These are phyloP conservation scores for Penicillium palitans DNA, from an alignment of 2,329 filamentous ascomycete species.

Conservation along the genomic window DNA sequence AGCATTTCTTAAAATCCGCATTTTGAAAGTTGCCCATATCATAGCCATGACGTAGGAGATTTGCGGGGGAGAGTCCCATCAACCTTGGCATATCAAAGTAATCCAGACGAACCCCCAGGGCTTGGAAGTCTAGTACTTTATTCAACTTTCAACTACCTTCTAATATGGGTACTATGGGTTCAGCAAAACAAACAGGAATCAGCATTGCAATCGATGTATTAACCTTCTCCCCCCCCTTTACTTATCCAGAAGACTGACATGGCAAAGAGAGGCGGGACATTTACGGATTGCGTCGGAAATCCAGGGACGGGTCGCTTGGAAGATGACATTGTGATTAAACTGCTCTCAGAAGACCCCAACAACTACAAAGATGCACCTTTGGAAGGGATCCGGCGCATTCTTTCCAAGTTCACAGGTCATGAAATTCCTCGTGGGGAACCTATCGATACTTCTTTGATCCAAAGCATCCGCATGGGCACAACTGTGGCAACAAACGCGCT, in stretches of 20 bases:
- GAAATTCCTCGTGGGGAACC: slow-evolving; percentile 78
- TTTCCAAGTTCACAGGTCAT: slow-evolving; percentile 71
- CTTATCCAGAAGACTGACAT: background rate
- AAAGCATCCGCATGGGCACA: slow-evolving; percentile 93
- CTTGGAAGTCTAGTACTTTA: background rate
- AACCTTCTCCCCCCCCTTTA: background rate
- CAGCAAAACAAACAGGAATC: slow-evolving; percentile 15
- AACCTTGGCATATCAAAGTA: background rate
- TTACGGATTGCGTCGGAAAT: slow-evolving; percentile 29
- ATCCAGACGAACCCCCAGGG: background rate
- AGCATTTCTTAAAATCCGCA: background rate
- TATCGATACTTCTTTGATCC: slow-evolving; percentile 78
- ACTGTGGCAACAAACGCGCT: slow-evolving; percentile 92
- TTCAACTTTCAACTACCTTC: background rate
- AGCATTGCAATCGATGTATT: slow-evolving; percentile 27
- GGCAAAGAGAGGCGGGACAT: slow-evolving; percentile 25
- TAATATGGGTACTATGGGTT: slow-evolving; percentile 7
- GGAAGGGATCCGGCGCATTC: slow-evolving; percentile 83
- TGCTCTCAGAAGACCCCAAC: slow-evolving; percentile 83
- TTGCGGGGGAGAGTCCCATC: background rate
- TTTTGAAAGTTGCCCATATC: background rate
- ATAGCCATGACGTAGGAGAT: background rate
- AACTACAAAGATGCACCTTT: slow-evolving; percentile 91
- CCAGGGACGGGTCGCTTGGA: slow-evolving; percentile 60
- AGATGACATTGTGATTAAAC: slow-evolving; percentile 80